phyloP scores from a whole-genome alignment of 2,329 filamentous ascomycete species.

The Fusarium pseudograminearum region DNA sequence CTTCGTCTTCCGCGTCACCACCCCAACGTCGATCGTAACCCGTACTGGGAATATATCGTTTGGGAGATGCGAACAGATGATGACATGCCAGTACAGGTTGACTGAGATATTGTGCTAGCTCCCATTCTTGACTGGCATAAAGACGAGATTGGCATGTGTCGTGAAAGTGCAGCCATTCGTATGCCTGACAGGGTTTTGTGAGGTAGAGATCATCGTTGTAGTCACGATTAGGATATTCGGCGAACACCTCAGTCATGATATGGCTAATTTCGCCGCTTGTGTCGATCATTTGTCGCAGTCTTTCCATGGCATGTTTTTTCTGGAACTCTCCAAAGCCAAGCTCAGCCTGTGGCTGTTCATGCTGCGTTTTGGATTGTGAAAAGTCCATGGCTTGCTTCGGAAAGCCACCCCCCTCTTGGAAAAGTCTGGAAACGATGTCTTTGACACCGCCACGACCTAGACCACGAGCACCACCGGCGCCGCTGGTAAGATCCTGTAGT shows the following conservation, averaged over 20 bases:
- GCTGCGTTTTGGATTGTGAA: conserved; percentile 57
- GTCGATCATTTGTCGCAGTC: conserved; percentile 80
- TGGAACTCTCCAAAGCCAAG: conserved; percentile 78
- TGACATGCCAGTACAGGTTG: conserved; percentile 92
- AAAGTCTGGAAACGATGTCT: conserved; percentile 82
- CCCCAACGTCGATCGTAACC: conserved; percentile 61
- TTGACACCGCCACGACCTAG: conserved; percentile 77
- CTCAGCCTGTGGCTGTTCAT: conserved; percentile 68
- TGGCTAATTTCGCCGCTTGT: conserved; percentile 83
- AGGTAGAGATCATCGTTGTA: conserved; percentile 95
- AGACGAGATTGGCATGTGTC: conserved; percentile 83
- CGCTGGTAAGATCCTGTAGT: conserved; percentile 74
- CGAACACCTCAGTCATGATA: conserved; percentile 85
- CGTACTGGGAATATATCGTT: conserved; percentile 58
- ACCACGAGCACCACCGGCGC: conserved; percentile 77
- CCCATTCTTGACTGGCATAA: conserved; percentile 91
- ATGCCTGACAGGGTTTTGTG: conserved; percentile 86
- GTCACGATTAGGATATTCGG: conserved; percentile 84
- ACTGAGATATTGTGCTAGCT: conserved; percentile 86
- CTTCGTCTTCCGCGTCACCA: conserved; percentile 59
- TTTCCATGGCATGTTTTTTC: conserved; percentile 78
- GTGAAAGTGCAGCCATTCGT: conserved; percentile 97
- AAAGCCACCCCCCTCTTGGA: conserved; percentile 83
- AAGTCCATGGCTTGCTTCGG: conserved; percentile 66
- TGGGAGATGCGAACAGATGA: conserved; percentile 84